Base-by-base conservation (phyloP, 805 yeast species). In the Metschnikowia lochheadii region DNA sequence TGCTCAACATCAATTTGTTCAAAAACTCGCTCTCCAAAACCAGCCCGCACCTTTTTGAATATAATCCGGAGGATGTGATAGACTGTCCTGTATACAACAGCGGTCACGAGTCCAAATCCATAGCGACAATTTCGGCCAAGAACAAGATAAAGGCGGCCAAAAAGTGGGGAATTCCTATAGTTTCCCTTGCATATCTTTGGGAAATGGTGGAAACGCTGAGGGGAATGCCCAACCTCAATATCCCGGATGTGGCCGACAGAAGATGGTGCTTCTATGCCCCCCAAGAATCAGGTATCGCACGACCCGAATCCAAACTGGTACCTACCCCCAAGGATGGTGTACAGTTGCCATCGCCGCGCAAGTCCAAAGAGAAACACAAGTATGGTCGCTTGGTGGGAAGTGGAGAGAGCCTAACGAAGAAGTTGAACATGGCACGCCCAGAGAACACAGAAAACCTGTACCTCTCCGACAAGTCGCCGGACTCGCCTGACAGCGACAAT, bases 231-330 rank as follows among this genome's bases (percentile, higher is more conserved):
- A 51, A 44, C 40, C 50, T 64, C 18, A 51, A 58, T 11, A 53
- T 69, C 49, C 80, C 81, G 7, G 72, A 72, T 43, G 56, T 82
- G 2, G 59, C 71, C 48, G 77, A 80, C 49, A 65, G 70, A 21
- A 62, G 66, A 35, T 82, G 86, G 85, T 81, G 87, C 58, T 63
- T 83, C 1, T 80, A 70, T 62, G 81, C 80, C 15, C 83, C 83
- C 1, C 67, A 59, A 39, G 10, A 20, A 15, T 10, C 15, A 23
- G 18, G 39, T n/a, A 18, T 29, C 13, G 18, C 17, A 18, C 45
- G 17, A 15, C 37, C 45, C 18, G 35, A 17, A 21, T 3, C 35
- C 14, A 23, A 29, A 23, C 45, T 58, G 6, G 49, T 54, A 15
- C 56, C 58, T 14, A 6, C 17, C 6, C 13, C 6, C 31, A 29